These are phyloP conservation scores for Chrysanthemum makinoi DNA, from an alignment of 129 eudicot species.

Conservation along the genomic window DNA sequence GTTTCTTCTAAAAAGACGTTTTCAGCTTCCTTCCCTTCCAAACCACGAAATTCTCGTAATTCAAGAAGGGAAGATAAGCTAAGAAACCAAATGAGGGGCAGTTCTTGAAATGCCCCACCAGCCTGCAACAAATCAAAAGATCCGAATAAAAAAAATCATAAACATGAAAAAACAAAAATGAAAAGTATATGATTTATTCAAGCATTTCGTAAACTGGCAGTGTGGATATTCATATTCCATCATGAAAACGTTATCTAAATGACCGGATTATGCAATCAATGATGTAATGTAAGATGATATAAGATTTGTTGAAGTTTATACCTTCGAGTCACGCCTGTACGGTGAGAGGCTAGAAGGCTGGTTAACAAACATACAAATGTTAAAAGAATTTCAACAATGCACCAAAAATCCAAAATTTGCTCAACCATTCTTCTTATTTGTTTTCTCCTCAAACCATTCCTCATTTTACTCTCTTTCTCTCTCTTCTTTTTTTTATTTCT, in stretches of 20 bases:
- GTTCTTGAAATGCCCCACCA: conserved; percentile 40
- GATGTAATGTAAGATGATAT: background rate
- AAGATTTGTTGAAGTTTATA: conserved; percentile 2
- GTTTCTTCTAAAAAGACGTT: conserved; percentile 1
- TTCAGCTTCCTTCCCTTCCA: conserved; percentile 44
- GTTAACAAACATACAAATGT: conserved; percentile 25
- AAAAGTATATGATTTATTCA: conserved; percentile 3
- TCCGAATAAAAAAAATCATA: conserved; percentile 17
- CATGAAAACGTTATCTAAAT: conserved; percentile 5
- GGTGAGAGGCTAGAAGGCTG: conserved; percentile 44
- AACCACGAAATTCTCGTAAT: conserved; percentile 34
- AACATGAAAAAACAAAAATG: background rate
- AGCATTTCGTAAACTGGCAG: conserved; percentile 17
- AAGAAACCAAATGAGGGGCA: conserved; percentile 28
- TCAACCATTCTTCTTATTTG: conserved; percentile 35
- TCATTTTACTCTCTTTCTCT: conserved; percentile 35
- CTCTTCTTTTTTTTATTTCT: conserved; percentile 14
- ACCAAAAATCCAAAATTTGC: conserved; percentile 31
- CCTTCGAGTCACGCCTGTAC: conserved; percentile 38
- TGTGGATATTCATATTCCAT: background rate
- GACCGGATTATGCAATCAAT: background rate
- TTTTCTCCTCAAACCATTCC: conserved; percentile 34
- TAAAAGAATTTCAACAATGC: conserved; percentile 26
- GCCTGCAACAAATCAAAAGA: conserved; percentile 28
- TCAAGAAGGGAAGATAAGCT: conserved; percentile 44